A percentile compares a stretch with the other conserved stretches of the same genome.
phyloP scores from a whole-genome alignment of 2,329 filamentous ascomycete genomes.

The Xenosphaeropsis pyriputrescens region DNA sequence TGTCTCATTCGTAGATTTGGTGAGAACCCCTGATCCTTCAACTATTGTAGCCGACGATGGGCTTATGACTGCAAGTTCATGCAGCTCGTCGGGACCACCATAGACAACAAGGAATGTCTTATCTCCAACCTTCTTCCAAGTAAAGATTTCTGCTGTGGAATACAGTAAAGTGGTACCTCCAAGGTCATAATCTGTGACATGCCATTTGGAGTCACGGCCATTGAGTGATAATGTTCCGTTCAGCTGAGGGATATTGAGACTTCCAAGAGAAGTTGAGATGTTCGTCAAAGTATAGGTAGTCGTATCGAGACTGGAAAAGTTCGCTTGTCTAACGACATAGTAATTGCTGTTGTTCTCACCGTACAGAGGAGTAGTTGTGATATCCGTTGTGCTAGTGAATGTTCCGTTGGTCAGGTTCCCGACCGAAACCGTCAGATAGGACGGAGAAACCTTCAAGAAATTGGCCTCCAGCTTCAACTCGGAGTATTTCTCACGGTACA shows the following conservation, averaged over 20 bases:
- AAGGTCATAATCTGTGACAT: constrained; percentile 51
- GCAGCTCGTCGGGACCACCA: constrained; percentile 42
- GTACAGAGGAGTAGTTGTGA: constrained; percentile 41
- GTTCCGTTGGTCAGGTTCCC: constrained; percentile 27
- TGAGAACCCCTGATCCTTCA: constrained; percentile 16
- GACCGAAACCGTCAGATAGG: constrained; percentile 46
- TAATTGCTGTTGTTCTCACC: constrained; percentile 39
- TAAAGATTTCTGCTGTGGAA: constrained; percentile 56
- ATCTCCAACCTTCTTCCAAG: constrained; percentile 47
- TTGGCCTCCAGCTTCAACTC: constrained; percentile 66
- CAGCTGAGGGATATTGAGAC: constrained; percentile 41
- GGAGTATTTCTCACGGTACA: constrained; percentile 63
- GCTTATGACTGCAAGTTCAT: constrained; percentile 40
- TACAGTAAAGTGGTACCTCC: constrained; percentile 46
- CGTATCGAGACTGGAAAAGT: constrained; percentile 42
- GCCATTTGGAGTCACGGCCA: constrained; percentile 52
- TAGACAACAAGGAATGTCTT: constrained; percentile 50
- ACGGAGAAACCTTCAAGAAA: constrained; percentile 59
- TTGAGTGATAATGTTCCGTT: constrained; percentile 36
- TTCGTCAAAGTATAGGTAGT: constrained; percentile 45
- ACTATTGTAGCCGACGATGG: constrained; percentile 17
- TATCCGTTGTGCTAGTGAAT: constrained; percentile 34
- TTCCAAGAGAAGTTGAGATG: constrained; percentile 42
- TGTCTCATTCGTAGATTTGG: constrained; percentile 22
- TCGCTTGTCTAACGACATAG: constrained; percentile 52